Evolutionary conservation across 2,329 filamentous ascomycete genomes (phyloP), one percentile per base, ranked within the genome.

Genomic region (Penicillium frequentans): DNA sequence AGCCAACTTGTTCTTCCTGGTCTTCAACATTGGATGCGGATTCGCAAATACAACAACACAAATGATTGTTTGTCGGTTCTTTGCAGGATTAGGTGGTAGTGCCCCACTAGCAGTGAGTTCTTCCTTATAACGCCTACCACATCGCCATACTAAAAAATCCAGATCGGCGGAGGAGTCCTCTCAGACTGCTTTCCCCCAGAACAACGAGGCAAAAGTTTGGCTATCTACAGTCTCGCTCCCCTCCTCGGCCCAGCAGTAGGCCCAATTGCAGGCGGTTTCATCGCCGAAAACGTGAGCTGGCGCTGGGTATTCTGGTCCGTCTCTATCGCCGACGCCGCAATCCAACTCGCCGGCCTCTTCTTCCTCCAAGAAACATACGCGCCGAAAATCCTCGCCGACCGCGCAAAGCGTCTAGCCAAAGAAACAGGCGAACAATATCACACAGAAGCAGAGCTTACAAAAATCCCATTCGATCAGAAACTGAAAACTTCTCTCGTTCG

Each of bases 241-340:
- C 76, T 90, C 0, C 79, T 90, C 0, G 87, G 87, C 0, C 87
- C 87, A 3, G 85, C 85, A 0, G 74, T 89, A 5, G 87, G 87
- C 0, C 88, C 87, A 0, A 84, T 90, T 2, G 81, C 82, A 0
- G 87, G 86, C 10, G 86, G 84, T 0, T 90, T 86, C 68, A 85
- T 90, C 24, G 79, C 85, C 0, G 75, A 87, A 64, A 59, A 82
- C 77, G 84, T 81, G 8, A 85, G 82, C 1, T 91, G 89, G 89
- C 81, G 88, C 39, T 91, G 89, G 89, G 83, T 85, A 8, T 91
- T 91, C 75, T 90, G 83, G 74, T 79, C 84, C 0, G 88, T 86
- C 0, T 84, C 85, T 1, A 87, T 90, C 55, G 77, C 78, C 24
- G 84, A 86, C 55, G 87, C 79, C 1, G 57, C 84, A 13, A 82